Evolutionary conservation across 148 eudicot species (phyloP).

Genomic region (Talinum fruticosum): DNA sequence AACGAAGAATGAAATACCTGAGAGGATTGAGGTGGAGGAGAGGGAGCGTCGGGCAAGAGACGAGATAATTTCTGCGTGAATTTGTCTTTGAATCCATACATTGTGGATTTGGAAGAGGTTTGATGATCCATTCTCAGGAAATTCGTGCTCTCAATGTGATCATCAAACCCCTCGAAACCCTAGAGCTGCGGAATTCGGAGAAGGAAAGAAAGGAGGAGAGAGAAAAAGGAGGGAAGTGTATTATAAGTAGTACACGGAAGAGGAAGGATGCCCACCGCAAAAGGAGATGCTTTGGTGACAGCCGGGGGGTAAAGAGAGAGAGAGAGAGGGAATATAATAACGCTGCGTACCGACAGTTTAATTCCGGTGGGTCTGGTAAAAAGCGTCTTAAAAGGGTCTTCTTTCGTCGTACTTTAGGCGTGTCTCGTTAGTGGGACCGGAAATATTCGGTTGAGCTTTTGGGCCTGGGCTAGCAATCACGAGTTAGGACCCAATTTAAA

Average conservation of each 20-base stretch:
- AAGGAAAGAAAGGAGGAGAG: not conserved
- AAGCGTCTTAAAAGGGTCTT: no score
- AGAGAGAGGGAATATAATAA: no score
- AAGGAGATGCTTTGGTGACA: not conserved
- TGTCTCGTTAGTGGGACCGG: no score
- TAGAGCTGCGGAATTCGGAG: not conserved
- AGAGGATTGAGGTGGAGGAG: conserved; percentile 36
- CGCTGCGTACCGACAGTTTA: no score
- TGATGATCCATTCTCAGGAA: conserved; percentile 2
- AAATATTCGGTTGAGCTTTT: no score
- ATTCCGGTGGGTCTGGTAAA: no score
- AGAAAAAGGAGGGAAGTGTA: not conserved
- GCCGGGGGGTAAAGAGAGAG: no score
- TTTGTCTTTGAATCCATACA: conserved; percentile 55
- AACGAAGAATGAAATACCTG: conserved; percentile 33
- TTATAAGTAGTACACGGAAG: not conserved
- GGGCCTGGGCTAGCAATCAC: no score
- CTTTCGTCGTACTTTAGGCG: no score
- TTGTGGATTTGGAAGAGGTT: conserved; percentile 17
- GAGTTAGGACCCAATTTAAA: no score
- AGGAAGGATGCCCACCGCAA: not conserved
- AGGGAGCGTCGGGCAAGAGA: conserved; percentile 43
- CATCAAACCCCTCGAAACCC: conserved; percentile 33
- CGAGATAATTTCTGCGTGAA: conserved; percentile 51
- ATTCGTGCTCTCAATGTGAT: conserved; percentile 5